Conservation (phyloP, 2,329 filamentous ascomycete species). For the Allantophomopsis cytisporea region DNA sequence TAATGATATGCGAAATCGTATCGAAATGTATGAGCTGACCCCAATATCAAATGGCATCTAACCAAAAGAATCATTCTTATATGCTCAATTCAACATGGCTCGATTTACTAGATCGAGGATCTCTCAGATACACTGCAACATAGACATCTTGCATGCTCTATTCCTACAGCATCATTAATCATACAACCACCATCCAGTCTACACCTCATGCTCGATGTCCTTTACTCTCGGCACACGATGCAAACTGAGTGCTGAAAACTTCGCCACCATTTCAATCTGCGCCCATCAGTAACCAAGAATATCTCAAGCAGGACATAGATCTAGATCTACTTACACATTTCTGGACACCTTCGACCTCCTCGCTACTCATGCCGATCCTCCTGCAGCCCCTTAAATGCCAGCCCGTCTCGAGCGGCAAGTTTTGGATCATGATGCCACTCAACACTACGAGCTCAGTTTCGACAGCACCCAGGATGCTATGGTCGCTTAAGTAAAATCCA, state of each 20-base stretch:
- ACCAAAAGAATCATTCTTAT: no score
- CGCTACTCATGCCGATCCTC: conserved; percentile 27
- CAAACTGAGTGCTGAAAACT: conserved; percentile 19
- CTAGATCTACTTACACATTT: conserved; percentile 13
- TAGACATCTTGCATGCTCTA: no score
- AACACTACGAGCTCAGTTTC: conserved; percentile 42
- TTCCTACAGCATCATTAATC: no score
- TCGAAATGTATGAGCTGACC: no score
- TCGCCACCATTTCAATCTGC: conserved; percentile 22
- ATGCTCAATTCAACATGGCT: no score
- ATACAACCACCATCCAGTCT: background rate
- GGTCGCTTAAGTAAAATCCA: conserved; percentile 41
- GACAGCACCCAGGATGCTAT: conserved; percentile 35
- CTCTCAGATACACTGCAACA: no score
- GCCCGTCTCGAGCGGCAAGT: conserved; percentile 33
- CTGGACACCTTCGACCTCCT: conserved; percentile 24
- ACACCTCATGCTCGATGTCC: conserved; percentile 26
- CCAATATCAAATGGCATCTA: no score
- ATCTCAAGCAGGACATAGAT: no score
- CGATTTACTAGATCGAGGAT: no score
- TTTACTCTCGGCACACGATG: conserved; percentile 22
- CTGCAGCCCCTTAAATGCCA: conserved; percentile 40
- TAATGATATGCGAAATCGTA: no score
- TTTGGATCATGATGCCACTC: conserved; percentile 42
- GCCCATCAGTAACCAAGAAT: conserved; percentile 4